These are phyloP conservation scores for Taxawa tesnikishii DNA, from an alignment of 2,329 filamentous ascomycete genomes.

Conservation along the genomic window DNA sequence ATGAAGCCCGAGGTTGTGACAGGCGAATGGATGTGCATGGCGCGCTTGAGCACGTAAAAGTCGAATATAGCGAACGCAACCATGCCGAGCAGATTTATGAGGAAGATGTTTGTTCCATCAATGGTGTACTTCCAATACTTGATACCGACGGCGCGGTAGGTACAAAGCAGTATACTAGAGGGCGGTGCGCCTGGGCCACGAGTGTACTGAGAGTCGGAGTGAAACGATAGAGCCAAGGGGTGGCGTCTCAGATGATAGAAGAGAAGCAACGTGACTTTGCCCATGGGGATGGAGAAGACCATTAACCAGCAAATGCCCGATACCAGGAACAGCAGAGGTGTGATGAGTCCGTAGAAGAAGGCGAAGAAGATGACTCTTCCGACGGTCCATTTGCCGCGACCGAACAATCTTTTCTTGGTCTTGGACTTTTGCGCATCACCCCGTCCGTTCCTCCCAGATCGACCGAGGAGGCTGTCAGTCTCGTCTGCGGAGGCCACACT, in stretches of 20 bases:
- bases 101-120: constrained; percentile 96
- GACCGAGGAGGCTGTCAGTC: constrained; percentile 76
- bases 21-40: constrained; percentile 56
- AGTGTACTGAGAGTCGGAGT: constrained; percentile 68
- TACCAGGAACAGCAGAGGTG: constrained; percentile 72
- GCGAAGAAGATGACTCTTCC: constrained; percentile 92
- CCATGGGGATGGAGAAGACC: constrained; percentile 98
- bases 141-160: constrained; percentile 83
- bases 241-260: constrained; percentile 88
- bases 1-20: constrained; percentile 76
- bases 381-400: constrained; percentile 88
- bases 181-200: constrained; percentile 60
- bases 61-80: constrained; percentile 94
- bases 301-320: constrained; percentile 89
- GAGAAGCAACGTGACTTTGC: constrained; percentile 79
- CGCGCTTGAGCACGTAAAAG: constrained; percentile 64
- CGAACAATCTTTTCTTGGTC: constrained; percentile 77
- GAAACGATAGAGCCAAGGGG: constrained; percentile 83
- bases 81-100: constrained; percentile 90
- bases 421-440: constrained; percentile 9
- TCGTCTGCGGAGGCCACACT: constrained; percentile 85
- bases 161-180: constrained; percentile 84
- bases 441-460: constrained; percentile 38
- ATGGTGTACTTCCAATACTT: constrained; percentile 99
- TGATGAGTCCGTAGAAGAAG: constrained; percentile 89